Percentiles rank a stretch among this genome's conserved stretches.
Conservation (phyloP, 2,329 filamentous ascomycete species). For the Polychaeton citri region DNA sequence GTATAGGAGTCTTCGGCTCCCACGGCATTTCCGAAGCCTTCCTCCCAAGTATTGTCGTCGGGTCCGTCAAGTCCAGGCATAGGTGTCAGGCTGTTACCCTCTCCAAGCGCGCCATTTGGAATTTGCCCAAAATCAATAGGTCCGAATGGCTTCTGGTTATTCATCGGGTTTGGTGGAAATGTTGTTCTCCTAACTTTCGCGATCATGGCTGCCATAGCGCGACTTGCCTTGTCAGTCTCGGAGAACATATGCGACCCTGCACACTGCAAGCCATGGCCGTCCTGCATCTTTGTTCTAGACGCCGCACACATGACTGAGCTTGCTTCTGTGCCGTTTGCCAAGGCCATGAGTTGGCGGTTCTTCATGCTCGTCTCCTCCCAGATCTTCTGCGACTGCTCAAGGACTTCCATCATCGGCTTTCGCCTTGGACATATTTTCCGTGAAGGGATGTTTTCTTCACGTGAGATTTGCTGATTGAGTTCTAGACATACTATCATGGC, state of each 20-base stretch:
- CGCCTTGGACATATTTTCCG: slow-evolving; percentile 12
- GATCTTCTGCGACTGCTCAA: slow-evolving; percentile 20
- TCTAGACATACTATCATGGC: slow-evolving; percentile 37
- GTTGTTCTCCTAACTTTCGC: slow-evolving; percentile 11
- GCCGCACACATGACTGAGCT: slow-evolving; percentile 2
- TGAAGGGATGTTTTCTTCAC: slow-evolving; percentile 3
- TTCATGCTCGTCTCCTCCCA: slow-evolving; percentile 11
- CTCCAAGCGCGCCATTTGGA: background rate
- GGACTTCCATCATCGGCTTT: slow-evolving; percentile 16
- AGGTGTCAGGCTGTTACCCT: background rate
- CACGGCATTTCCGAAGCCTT: background rate
- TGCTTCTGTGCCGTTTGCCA: slow-evolving; percentile 3
- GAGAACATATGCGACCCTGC: slow-evolving; percentile 11
- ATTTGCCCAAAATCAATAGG: background rate
- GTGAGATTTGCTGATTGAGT: slow-evolving; percentile 18
- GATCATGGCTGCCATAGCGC: slow-evolving; percentile 20
- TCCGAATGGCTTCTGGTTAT: background rate
- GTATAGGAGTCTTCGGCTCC: background rate
- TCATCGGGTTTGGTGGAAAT: background rate
- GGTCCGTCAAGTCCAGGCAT: no score
- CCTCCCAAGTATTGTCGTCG: background rate
- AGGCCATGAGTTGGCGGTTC: background rate
- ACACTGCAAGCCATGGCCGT: slow-evolving; percentile 1
- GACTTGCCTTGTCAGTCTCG: slow-evolving; percentile 18
- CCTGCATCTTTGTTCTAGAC: slow-evolving; percentile 4